phyloP scores from a whole-genome alignment of 179 eudicot species.

The Silene noctiflora region DNA sequence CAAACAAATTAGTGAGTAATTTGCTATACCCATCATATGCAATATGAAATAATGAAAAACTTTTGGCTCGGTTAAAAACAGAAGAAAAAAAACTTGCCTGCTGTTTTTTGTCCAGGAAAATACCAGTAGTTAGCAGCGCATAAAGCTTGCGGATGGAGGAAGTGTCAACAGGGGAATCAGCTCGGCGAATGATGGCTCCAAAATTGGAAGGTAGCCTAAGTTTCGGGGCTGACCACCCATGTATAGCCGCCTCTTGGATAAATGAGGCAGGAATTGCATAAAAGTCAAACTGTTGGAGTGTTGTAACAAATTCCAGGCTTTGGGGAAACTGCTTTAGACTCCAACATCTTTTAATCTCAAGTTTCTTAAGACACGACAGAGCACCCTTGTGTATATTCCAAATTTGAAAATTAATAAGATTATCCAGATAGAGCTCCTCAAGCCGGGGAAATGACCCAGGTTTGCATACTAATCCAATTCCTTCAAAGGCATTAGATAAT shows the following conservation, averaged over 20 bases:
- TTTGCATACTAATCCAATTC: constrained; percentile 1
- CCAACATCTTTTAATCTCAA: constrained; percentile 14
- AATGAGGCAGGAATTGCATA: background rate
- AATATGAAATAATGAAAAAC: background rate
- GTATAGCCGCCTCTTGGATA: background rate
- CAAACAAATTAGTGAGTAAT: too few relatives aligned
- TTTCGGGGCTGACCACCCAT: constrained; percentile 12
- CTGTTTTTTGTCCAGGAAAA: constrained; percentile 16
- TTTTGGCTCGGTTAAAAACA: background rate
- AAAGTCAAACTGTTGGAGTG: constrained; percentile 19
- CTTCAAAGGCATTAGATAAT: background rate
- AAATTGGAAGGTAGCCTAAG: constrained; percentile 38
- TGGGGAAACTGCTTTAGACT: constrained; percentile 20
- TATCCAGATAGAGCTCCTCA: background rate
- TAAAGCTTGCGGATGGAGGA: constrained; percentile 36
- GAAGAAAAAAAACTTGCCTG: constrained; percentile 3
- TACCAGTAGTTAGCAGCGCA: constrained; percentile 40
- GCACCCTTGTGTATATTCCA: constrained; percentile 32
- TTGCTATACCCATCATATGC: too few relatives aligned
- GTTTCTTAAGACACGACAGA: constrained; percentile 24
- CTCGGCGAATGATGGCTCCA: constrained; percentile 38
- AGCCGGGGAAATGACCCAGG: constrained; percentile 27
- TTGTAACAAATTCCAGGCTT: constrained; percentile 22
- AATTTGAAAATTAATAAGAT: background rate
- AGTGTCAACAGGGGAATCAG: constrained; percentile 35